A percentile compares a stretch with the other conserved stretches of the same genome.
Conservation (phyloP, 2,329 filamentous ascomycete genomes). For the Colletotrichum sidae region DNA sequence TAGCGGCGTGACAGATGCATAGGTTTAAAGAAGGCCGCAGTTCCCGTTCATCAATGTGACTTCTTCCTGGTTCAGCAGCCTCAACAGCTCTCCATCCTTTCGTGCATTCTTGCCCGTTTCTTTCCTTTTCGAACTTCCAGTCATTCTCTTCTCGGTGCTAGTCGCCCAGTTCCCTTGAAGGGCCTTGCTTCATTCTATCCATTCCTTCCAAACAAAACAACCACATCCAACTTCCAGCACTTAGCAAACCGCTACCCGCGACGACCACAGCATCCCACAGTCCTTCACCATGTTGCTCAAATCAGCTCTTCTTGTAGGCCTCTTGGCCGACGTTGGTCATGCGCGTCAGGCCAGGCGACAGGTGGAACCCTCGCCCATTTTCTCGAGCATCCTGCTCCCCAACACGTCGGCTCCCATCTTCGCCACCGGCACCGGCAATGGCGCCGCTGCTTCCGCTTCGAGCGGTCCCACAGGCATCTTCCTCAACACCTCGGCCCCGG, state of each 20-base stretch:
- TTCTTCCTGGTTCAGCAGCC: conserved; percentile 26
- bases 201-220: conserved; percentile 27
- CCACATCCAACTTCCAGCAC: conserved; percentile 14
- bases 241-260: conserved; percentile 14
- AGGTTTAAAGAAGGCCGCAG: conserved; percentile 30
- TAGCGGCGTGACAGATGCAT: neutral
- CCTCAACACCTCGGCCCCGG: conserved; percentile 33
- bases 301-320: conserved; percentile 21
- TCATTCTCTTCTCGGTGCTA: conserved; percentile 38
- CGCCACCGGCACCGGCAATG: conserved; percentile 22
- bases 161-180: conserved; percentile 34
- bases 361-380: conserved; percentile 22
- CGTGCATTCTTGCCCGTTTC: conserved; percentile 27
- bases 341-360: conserved; percentile 28
- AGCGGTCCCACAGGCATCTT: conserved; percentile 28
- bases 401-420: conserved; percentile 11
- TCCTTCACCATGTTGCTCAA: conserved; percentile 35
- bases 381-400: conserved; percentile 27
- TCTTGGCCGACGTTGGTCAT: conserved; percentile 34
- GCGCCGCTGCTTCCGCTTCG: neutral
- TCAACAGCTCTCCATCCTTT: conserved; percentile 29
- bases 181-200: conserved; percentile 35
- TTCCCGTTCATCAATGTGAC: conserved; percentile 16
- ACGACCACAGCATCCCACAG: conserved; percentile 8
- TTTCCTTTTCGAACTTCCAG: conserved; percentile 27